phyloP scores from a whole-genome alignment of 129 eudicot genomes.

The Artemisia tridentata region DNA sequence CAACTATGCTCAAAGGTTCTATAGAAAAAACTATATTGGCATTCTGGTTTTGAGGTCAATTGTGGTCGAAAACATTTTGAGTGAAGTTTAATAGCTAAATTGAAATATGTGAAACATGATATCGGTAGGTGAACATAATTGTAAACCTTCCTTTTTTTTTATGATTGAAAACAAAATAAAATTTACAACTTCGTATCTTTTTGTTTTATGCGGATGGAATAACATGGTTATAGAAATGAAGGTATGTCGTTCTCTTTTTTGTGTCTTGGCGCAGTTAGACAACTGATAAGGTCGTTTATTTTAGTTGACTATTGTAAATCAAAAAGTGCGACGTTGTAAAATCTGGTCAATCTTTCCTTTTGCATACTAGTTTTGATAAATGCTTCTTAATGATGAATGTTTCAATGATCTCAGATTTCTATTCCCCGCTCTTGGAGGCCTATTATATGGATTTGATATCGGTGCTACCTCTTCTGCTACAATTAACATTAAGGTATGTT shows the following conservation, averaged over 20 bases:
- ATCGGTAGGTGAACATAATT: constrained; percentile 3
- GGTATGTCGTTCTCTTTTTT: constrained; percentile 16
- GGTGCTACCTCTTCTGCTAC: constrained; percentile 95
- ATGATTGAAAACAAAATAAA: not conserved
- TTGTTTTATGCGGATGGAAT: not conserved
- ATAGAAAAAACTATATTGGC: too few species aligned
- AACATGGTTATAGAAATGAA: constrained; percentile 16
- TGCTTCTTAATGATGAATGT: constrained; percentile 10
- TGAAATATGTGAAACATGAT: constrained; percentile 6
- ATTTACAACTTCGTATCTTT: not conserved
- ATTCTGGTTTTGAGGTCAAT: not conserved
- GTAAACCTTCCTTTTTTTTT: not conserved
- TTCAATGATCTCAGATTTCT: constrained; percentile 63
- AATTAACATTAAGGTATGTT: constrained; percentile 65
- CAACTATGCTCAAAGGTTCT: too few species aligned
- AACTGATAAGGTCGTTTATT: constrained; percentile 17
- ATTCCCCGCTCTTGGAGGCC: constrained; percentile 97
- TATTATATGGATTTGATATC: constrained; percentile 92
- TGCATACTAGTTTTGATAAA: constrained; percentile 9
- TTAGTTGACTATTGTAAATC: not conserved
- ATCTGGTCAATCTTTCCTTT: not conserved
- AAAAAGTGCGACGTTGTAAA: not conserved
- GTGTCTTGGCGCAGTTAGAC: constrained; percentile 1
- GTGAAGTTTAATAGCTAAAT: not conserved
- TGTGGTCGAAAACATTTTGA: not conserved